These are phyloP conservation scores for Podaxis carcinomalis DNA, from an alignment of 768 basidiomycete species.

Conservation along the genomic window DNA sequence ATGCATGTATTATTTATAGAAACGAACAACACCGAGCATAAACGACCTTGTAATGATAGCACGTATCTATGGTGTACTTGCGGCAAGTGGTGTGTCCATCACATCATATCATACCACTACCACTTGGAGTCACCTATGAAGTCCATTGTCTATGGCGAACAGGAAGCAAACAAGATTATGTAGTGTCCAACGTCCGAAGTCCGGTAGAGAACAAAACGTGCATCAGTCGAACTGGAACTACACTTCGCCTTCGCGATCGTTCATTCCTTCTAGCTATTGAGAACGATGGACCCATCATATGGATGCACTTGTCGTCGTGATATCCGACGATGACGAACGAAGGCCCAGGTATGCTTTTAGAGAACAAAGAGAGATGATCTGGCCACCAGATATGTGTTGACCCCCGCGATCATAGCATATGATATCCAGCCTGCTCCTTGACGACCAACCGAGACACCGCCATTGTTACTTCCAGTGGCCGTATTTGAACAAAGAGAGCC, in stretches of 20 bases:
- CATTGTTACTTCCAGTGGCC: not conserved
- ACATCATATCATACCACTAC: slow-evolving; percentile 1
- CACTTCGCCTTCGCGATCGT: not conserved
- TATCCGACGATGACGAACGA: not conserved
- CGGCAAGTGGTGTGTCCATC: not conserved
- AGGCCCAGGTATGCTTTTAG: not conserved
- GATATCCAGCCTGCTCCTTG: not conserved
- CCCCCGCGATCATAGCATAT: not conserved
- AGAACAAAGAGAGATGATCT: not conserved
- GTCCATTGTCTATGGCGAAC: not conserved
- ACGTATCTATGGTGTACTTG: slow-evolving; percentile 1
- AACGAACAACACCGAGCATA: not conserved
- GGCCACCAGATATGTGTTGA: not conserved
- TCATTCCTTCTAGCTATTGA: not conserved
- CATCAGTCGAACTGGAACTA: not conserved
- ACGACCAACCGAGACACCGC: not conserved
- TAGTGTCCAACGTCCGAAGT: not conserved
- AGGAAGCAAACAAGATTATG: not conserved
- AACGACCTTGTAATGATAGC: slow-evolving; percentile 2
- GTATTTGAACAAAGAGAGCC: not conserved
- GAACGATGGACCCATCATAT: not conserved
- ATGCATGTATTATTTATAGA: slow-evolving; percentile 9
- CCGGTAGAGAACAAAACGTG: not conserved
- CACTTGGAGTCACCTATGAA: not conserved
- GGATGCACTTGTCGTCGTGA: not conserved